These are phyloP conservation scores for Coemansia sp. DNA, from an alignment of 192 early-diverging fungal genomes.

Conservation along the genomic window DNA sequence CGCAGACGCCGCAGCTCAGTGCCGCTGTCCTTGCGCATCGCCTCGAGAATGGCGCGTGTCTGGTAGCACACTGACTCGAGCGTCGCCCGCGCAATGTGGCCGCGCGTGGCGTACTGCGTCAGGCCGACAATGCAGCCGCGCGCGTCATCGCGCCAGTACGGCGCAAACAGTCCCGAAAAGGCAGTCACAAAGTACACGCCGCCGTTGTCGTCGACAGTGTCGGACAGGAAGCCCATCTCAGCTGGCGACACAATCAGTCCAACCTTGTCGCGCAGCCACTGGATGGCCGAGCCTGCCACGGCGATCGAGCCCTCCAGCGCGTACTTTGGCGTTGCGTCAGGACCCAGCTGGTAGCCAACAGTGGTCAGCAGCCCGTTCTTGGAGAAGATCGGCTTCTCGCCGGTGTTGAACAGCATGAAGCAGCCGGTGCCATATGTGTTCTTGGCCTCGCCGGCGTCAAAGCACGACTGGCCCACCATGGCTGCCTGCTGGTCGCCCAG, in stretches of 20 bases:
- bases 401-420: slow-evolving; percentile 96
- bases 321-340: slow-evolving; percentile 68
- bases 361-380: slow-evolving; percentile 86
- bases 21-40: slow-evolving; percentile 81
- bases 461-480: slow-evolving; percentile 92
- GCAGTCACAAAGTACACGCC: slow-evolving; percentile 96
- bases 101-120: slow-evolving; percentile 83
- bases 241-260: slow-evolving; percentile 70
- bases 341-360: slow-evolving; percentile 84
- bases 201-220: slow-evolving; percentile 68
- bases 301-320: slow-evolving; percentile 92
- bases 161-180: slow-evolving; percentile 90
- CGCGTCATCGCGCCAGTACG: slow-evolving; percentile 92
- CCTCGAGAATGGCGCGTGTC: slow-evolving; percentile 81
- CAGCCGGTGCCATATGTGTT: slow-evolving; percentile 97
- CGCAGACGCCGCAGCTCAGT: slow-evolving; percentile 68
- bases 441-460: slow-evolving; percentile 82
- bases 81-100: slow-evolving; percentile 83
- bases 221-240: slow-evolving; percentile 76
- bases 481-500: slow-evolving; percentile 96
- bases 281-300: slow-evolving; percentile 85
- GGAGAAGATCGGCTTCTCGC: slow-evolving; percentile 69
- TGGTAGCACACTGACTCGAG: slow-evolving; percentile 92
- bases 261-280: slow-evolving; percentile 88
- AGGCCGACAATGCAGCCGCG: slow-evolving; percentile 83